Evolutionary conservation across 176 grass and related monocot genomes (phyloP).

Genomic region (Oryza glumipatula): DNA sequence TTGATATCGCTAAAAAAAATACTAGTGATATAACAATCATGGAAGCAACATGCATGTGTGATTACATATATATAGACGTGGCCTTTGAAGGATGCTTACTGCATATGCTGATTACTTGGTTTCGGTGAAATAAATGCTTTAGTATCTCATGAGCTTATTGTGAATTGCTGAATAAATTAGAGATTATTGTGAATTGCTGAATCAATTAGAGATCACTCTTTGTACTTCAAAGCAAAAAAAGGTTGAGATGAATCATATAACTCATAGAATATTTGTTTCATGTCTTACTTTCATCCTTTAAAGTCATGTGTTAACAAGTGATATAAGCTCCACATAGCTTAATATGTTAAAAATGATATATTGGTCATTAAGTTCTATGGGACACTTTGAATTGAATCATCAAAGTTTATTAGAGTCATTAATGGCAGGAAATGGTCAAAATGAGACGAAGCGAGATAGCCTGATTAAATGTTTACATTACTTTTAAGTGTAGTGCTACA

Average conservation of each 20-base stretch:
- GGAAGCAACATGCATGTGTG: neutral
- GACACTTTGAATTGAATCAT: slow-evolving; percentile 1
- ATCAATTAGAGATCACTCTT: neutral
- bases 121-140: slow-evolving; percentile 2
- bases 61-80: neutral
- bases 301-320: neutral
- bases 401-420: slow-evolving; percentile 19
- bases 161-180: neutral
- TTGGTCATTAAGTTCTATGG: neutral
- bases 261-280: neutral
- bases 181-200: slow-evolving; percentile 3
- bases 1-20: neutral
- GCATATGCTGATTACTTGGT: neutral
- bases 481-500: neutral
- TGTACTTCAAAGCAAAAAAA: neutral
- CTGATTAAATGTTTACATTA: neutral
- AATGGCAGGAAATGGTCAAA: neutral
- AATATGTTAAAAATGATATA: neutral
- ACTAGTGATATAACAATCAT: neutral
- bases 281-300: neutral
- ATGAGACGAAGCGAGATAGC: neutral
- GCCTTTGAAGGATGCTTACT: neutral
- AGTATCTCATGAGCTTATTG: slow-evolving; percentile 16
- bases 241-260: neutral
- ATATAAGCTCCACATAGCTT: neutral